Percentiles rank a stretch among this genome's conserved stretches.
These are phyloP conservation scores for Tolypocladium album DNA, from an alignment of 2,329 filamentous ascomycete genomes.

Conservation along the genomic window DNA sequence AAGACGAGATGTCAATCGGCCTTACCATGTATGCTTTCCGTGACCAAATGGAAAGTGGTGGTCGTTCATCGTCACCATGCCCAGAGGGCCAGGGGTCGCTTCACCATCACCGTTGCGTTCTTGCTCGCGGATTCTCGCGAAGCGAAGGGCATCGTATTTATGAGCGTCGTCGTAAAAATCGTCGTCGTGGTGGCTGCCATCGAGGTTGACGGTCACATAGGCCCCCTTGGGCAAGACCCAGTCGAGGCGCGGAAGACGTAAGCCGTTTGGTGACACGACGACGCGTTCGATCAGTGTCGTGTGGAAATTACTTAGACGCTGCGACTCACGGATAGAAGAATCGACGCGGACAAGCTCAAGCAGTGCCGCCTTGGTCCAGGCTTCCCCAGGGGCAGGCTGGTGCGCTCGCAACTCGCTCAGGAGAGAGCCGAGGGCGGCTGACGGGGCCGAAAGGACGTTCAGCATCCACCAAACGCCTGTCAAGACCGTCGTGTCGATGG, in stretches of 20 bases:
- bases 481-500: conserved; percentile 46
- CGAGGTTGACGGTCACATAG: conserved; percentile 30
- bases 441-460: conserved; percentile 30
- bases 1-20: conserved; percentile 1
- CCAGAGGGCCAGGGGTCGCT: conserved; percentile 16
- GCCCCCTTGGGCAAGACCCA: conserved; percentile 29
- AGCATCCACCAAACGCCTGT: conserved; percentile 36
- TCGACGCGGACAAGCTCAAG: conserved; percentile 33
- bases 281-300: conserved; percentile 33
- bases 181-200: conserved; percentile 34
- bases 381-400: conserved; percentile 14
- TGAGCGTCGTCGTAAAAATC: conserved; percentile 30
- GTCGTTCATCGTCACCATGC: conserved; percentile 42
- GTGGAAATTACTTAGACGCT: conserved; percentile 35
- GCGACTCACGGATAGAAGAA: conserved; percentile 42
- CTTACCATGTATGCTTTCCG: conserved; percentile 39
- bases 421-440: conserved; percentile 23
- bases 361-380: conserved; percentile 36
- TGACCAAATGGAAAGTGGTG: conserved; percentile 44
- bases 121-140: conserved; percentile 29
- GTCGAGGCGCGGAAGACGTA: conserved; percentile 21
- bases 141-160: conserved; percentile 38
- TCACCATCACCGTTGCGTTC: conserved; percentile 20
- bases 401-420: conserved; percentile 26
- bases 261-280: conserved; percentile 31